A percentile compares a stretch with the other conserved stretches of the same genome.
phyloP scores from a whole-genome alignment of 345 rosid genomes.

The Heritiera fomes region DNA sequence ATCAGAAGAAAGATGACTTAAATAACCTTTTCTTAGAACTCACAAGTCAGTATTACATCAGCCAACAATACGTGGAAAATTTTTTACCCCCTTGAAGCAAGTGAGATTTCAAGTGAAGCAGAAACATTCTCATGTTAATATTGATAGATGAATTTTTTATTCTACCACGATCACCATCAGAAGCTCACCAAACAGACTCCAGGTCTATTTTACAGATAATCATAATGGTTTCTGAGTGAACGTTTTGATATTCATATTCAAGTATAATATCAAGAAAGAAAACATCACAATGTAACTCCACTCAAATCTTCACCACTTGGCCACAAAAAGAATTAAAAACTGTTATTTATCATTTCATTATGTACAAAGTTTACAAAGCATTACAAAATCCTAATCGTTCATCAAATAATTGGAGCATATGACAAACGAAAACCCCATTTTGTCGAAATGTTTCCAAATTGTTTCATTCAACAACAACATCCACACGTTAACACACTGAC shows the following conservation, averaged over 20 bases:
- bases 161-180: background rate
- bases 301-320: background rate
- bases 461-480: constrained; percentile 3
- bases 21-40: background rate
- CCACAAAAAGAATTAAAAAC: background rate
- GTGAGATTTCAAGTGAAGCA: background rate
- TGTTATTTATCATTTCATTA: constrained; percentile 14
- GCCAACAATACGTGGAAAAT: background rate
- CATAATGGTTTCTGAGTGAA: background rate
- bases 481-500: constrained; percentile 63
- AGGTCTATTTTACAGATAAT: background rate
- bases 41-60: background rate
- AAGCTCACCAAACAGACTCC: background rate
- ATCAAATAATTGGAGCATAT: constrained; percentile 7
- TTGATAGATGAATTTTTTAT: background rate
- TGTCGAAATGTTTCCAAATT: background rate
- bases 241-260: background rate
- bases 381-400: background rate
- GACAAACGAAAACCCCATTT: constrained; percentile 24
- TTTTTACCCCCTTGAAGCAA: background rate
- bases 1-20: background rate
- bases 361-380: constrained; percentile 18
- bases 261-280: background rate
- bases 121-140: background rate
- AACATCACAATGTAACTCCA: background rate